Evolutionary conservation across 176 grass and related monocot species (phyloP), one percentile per base, ranked within the genome.

Genomic region (Hyparrhenia diplandra): DNA sequence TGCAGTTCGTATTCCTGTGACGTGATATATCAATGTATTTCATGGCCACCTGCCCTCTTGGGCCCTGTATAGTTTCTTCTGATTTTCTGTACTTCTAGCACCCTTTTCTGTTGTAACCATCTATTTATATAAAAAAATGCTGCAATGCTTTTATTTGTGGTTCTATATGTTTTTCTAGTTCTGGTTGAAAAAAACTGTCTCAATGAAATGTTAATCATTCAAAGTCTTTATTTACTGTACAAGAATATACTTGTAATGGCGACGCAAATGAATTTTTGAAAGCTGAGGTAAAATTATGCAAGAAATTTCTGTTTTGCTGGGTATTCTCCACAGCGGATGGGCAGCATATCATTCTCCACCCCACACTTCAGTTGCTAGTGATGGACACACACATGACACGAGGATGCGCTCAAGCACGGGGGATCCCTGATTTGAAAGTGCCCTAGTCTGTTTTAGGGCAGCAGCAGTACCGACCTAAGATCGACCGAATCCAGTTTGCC

Each of bases 101-200:
- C 67, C 55, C 58, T 75, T 29, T 59, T 81, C 46, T 72, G 34
- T 11, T 85, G 28, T 16, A 66, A 47, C n/a, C n/a, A 23, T 24
- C 4, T 68, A n/a, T n/a, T n/a, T 31, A 61, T 72, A 78, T 86
- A 29, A n/a, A n/a, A n/a, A 60, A 61, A 59, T 70, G 16, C 49
- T 73, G 14, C 67, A 27, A 24, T 74, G 10, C 23, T 57, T n/a
- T 61, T 21, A 8, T 71, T 25, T 71, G 31, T 59, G 8, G 30
- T 39, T n/a, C 10, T 18, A 40, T 21, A 7, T n/a, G n/a, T n/a
- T 77, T 25, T n/a, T 5, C 13, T 59, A 23, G 40, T 42, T 51
- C 29, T 37, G 13, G 21, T 34, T 11, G 5, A n/a, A 66, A 35
- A 27, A 43, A 14, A 29, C 63, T 32, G 4, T 45, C 55, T 49